These are phyloP conservation scores for Bryoglossum gracile DNA, from an alignment of 495 filamentous ascomycete species.

Conservation along the genomic window DNA sequence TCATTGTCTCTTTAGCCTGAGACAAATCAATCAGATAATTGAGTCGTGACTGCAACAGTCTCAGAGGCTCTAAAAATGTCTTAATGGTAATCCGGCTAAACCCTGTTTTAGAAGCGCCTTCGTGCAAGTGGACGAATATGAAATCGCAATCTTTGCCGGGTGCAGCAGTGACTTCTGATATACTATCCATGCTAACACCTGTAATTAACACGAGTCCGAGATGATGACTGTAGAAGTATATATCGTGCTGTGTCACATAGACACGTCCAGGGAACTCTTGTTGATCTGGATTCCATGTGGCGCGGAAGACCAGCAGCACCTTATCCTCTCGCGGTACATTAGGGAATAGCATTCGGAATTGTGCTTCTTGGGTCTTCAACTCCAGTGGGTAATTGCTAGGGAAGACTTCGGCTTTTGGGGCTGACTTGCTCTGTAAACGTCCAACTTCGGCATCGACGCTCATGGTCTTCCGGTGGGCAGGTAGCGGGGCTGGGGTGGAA, in stretches of 20 bases:
- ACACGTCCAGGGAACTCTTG: constrained; percentile 82
- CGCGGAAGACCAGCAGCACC: constrained; percentile 61
- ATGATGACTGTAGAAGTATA: constrained; percentile 95
- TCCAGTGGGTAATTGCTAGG: constrained; percentile 77
- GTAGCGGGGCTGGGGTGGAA: constrained; percentile 7
- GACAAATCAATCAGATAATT: constrained; percentile 76
- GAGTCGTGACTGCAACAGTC: constrained; percentile 72
- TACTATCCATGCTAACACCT: constrained; percentile 59
- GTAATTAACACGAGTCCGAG: constrained; percentile 86
- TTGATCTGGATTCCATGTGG: constrained; percentile 58
- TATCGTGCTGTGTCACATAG: constrained; percentile 75
- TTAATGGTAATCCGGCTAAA: constrained; percentile 76
- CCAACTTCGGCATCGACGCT: constrained; percentile 55
- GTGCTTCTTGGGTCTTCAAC: constrained; percentile 80
- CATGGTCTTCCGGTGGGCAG: constrained; percentile 66
- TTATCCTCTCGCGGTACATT: constrained; percentile 65
- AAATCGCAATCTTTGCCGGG: constrained; percentile 89
- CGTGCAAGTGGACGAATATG: constrained; percentile 77
- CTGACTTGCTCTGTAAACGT: constrained; percentile 19
- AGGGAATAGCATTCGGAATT: constrained; percentile 88
- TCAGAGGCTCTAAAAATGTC: constrained; percentile 82
- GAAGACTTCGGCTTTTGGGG: constrained; percentile 47
- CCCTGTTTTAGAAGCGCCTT: constrained; percentile 44
- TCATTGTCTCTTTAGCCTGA: constrained; percentile 54
- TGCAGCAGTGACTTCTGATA: constrained; percentile 83